Conservation (phyloP, 2,329 filamentous ascomycete species). For the Phyllosticta capitalensis region DNA sequence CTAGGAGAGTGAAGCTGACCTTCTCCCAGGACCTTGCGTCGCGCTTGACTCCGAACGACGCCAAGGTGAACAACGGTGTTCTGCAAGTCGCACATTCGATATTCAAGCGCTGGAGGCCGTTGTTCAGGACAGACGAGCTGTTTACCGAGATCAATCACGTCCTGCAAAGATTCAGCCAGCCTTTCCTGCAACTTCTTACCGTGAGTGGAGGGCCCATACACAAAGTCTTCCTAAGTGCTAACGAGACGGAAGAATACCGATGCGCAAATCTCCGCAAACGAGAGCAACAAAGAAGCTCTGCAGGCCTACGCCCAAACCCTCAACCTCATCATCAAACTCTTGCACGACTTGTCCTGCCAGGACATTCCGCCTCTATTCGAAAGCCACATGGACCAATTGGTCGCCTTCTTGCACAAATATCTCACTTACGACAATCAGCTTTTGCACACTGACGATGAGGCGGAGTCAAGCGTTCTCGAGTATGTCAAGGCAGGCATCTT, state of each 20-base stretch:
- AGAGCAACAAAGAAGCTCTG: conserved; percentile 63
- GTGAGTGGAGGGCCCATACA: conserved; percentile 34
- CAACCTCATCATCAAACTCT: conserved; percentile 80
- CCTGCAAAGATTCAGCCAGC: conserved; percentile 68
- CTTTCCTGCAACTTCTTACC: conserved; percentile 72
- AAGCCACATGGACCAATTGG: conserved; percentile 70
- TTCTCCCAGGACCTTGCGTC: conserved; percentile 66
- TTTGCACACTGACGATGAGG: conserved; percentile 77
- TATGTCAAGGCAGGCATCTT: conserved; percentile 90
- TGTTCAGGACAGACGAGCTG: conserved; percentile 86
- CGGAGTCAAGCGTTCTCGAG: conserved; percentile 75
- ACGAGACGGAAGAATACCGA: conserved; percentile 49
- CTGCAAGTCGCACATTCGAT: conserved; percentile 97
- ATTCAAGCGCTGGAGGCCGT: conserved; percentile 88
- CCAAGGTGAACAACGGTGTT: conserved; percentile 82
- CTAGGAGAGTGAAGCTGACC: conserved; percentile 1
- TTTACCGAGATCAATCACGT: conserved; percentile 97
- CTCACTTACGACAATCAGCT: conserved; percentile 79
- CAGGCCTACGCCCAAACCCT: conserved; percentile 75
- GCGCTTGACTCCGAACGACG: conserved; percentile 71
- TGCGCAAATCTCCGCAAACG: conserved; percentile 60
- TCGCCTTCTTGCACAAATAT: conserved; percentile 81
- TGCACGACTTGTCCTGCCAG: conserved; percentile 96
- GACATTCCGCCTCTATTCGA: conserved; percentile 93
- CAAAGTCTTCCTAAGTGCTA: neutral